A percentile compares a stretch with the other conserved stretches of the same genome.
Evolutionary conservation across 2,329 filamentous ascomycete species (phyloP).

Genomic region (Hypomyces perniciosus): DNA sequence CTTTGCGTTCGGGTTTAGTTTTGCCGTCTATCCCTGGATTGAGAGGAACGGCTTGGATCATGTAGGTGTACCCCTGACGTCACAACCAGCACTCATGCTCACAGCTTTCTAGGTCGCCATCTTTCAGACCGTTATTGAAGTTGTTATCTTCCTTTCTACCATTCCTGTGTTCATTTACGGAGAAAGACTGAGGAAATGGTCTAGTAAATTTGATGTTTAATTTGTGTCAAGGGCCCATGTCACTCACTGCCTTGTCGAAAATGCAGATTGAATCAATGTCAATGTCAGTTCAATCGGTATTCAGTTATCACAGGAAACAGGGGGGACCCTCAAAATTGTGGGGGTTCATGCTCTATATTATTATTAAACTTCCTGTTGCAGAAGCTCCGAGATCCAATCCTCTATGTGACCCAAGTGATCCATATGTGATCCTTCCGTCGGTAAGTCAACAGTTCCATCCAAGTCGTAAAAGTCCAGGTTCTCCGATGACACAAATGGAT

Average conservation of each 20-base stretch:
- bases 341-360: no score
- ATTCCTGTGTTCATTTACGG: conserved; percentile 2
- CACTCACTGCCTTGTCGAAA: no score
- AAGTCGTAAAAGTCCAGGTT: background rate
- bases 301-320: no score
- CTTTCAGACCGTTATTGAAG: conserved; percentile 2
- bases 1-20: background rate
- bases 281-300: no score
- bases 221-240: no score
- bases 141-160: background rate
- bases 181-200: conserved; percentile 1
- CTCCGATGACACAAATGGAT: background rate
- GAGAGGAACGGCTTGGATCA: background rate
- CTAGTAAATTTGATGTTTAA: conserved; percentile 4
- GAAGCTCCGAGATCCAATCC: background rate
- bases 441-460: background rate
- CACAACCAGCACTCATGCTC: background rate
- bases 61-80: background rate
- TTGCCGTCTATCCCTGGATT: conserved; percentile 3
- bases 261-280: no score
- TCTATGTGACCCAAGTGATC: background rate
- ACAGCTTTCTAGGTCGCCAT: background rate
- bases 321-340: no score
- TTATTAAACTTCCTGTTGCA: background rate
- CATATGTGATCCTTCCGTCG: background rate